Percentiles rank a stretch among this genome's conserved stretches.
These are phyloP conservation scores for Monosporascus sp. DNA, from an alignment of 2,329 filamentous ascomycete species.

Conservation along the genomic window DNA sequence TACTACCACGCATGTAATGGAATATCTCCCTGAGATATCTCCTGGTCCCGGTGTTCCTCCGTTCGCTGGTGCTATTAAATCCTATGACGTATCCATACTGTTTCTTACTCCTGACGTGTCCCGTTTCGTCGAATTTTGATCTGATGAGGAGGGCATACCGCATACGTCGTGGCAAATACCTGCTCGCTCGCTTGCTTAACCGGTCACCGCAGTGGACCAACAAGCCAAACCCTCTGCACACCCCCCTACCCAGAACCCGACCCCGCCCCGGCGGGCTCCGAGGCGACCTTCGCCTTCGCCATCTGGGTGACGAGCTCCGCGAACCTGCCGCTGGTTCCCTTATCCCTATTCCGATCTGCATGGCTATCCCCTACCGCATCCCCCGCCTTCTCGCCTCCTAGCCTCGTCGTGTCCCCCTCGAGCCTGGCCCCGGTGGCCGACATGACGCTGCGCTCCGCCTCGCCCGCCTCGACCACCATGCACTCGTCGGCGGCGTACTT, in stretches of 20 bases:
- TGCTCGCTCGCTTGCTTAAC: neutral
- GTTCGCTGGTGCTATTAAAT: too few relatives aligned
- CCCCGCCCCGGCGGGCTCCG: slow-evolving; percentile 2
- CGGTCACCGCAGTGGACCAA: neutral
- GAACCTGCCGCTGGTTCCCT: slow-evolving; percentile 21
- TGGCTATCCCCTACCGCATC: neutral
- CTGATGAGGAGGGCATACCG: too few relatives aligned
- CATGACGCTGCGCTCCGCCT: slow-evolving; percentile 12
- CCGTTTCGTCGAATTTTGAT: too few relatives aligned
- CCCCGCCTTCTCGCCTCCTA: slow-evolving; percentile 3
- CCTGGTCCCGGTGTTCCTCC: too few relatives aligned
- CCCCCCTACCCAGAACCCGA: slow-evolving; percentile 4
- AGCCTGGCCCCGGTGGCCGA: slow-evolving; percentile 6
- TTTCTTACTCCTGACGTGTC: too few relatives aligned
- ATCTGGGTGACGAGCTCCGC: slow-evolving; percentile 26
- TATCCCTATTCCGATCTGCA: neutral
- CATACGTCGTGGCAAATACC: too few relatives aligned
- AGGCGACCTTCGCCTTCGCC: slow-evolving; percentile 18
- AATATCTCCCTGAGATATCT: too few relatives aligned
- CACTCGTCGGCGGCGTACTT: slow-evolving; percentile 33
- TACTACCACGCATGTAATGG: too few relatives aligned
- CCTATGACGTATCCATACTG: too few relatives aligned
- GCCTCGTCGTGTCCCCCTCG: slow-evolving; percentile 9
- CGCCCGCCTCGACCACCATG: slow-evolving; percentile 29
- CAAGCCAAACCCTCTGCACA: slow-evolving; percentile 2